Base-by-base conservation (phyloP, 2,329 filamentous ascomycete species). In the Colletotrichum tofieldiae region DNA sequence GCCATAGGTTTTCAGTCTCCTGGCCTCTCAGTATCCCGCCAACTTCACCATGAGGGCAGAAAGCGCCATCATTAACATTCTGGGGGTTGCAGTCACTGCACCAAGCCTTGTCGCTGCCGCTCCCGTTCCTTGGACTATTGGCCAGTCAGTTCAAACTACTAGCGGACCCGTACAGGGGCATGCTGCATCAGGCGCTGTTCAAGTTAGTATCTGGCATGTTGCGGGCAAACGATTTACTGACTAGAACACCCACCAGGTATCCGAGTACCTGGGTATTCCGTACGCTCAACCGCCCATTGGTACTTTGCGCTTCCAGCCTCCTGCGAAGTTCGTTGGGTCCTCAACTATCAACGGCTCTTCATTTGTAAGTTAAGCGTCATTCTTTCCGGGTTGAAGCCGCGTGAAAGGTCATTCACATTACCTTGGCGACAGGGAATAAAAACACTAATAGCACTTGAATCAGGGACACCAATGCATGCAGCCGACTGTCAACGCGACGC, bases 221-320 rank as follows among this genome's bases (percentile, higher is more conserved):
- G 35, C 54, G 35, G 11, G 9, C 23, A 1, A 8, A 18, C 39
- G 11, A 41, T 18, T 9, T 12, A 55, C 67, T 71, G 2, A 71
- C 47, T 4, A 16, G 32, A 26, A 11, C 5, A 59, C 8, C 20
- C n/a, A 12, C 5, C 12, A 70, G 67, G 68, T 73, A 20, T 73
- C 63, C 8, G 73, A 84, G 73, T 84, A 82, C 65, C 76, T 83
- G 6, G 83, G 82, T 5, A 78, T 81, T 26, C 78, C 79, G 2
- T 81, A 77, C 23, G 78, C 76, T 5, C 63, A 77, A 54, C 75
- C 79, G 26, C 79, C 79, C 0, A 75, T 78, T 0, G 78, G 75
- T 6, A 79, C 85, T 23, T 85, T 86, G 1, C 85, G 90, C 4
- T 90, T 91, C 16, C 55, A 73, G 47, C 61, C 73, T 64, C 65